Base-by-base conservation (phyloP, 208 protist genomes). In the Leishmania tarentolae region DNA sequence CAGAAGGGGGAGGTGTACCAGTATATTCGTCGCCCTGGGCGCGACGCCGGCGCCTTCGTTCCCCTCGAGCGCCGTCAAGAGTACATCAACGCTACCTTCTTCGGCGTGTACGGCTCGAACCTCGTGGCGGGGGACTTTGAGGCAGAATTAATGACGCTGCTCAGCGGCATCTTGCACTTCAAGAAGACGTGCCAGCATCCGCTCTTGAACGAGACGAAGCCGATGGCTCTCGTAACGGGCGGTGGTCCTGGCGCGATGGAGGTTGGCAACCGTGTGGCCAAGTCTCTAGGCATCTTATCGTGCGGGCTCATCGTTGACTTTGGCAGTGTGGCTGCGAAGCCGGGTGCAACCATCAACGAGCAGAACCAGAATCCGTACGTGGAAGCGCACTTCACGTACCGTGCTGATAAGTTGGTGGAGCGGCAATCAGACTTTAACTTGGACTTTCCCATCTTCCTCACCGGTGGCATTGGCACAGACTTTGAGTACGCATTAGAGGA, bases 401-500 rank as follows among this genome's bases (percentile, higher is more conserved):
- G 95, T 53, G 88, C 91, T 1, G 90, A 97, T 81, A 98, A 98
- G 82, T 87, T 98, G 42, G 96, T 98, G 42, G 95, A 98, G 86
- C 90, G 96, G 63, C 96, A 98, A 86, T 96, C 93, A 21, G 96
- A 98, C 82, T 98, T 98, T 82, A 97, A 98, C 79, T 86, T 98
- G 2, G 96, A 98, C 82, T 97, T 98, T 75, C 96, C 96, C 65
- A 98, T 98, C 83, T 98, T 98, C 59, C 82, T 98, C 31, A 94
- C 86, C 7, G 96, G 96, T 73, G 96, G 96, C 76, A 97, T 98
- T 69, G 96, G 96, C 52, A 98, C 96, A 8, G 96, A 98, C 81
- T 98, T 98, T 87, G 96, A 98, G 92, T 98, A 97, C 84, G 89
- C 95, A 31, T 90, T 98, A 50, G 96, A 98, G 82, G 95, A 98